These are phyloP conservation scores for Alternaria sp. DNA, from an alignment of 2,329 filamentous ascomycete species.

Conservation along the genomic window DNA sequence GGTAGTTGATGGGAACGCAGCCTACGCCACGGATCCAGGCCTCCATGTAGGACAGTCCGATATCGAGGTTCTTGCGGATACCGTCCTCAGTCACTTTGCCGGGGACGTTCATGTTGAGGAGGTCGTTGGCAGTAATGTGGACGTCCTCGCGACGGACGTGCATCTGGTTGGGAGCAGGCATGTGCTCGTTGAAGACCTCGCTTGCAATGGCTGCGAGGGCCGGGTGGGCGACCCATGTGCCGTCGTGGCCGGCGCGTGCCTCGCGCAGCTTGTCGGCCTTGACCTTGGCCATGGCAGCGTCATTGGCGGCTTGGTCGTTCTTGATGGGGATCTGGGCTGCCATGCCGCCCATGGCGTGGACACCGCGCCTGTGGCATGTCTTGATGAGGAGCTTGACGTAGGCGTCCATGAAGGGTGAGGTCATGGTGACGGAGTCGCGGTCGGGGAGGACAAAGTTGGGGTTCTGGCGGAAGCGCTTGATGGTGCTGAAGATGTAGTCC, in stretches of 20 bases:
- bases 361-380: conserved; percentile 94
- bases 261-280: conserved; percentile 96
- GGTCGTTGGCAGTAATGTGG: conserved; percentile 82
- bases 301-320: conserved; percentile 88
- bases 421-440: conserved; percentile 93
- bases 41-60: conserved; percentile 98
- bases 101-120: conserved; percentile 98
- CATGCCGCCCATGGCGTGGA: conserved; percentile 99
- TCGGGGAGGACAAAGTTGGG: conserved; percentile 92
- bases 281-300: conserved; percentile 91
- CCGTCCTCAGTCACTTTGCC: conserved; percentile 91
- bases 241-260: conserved; percentile 93
- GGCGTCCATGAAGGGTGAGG: conserved; percentile 95
- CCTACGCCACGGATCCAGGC: conserved; percentile 95
- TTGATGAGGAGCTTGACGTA: conserved; percentile 98
- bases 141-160: conserved; percentile 92
- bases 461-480: conserved; percentile 99
- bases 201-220: conserved; percentile 86
- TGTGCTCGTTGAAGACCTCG: conserved; percentile 96
- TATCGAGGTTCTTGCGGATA: conserved; percentile 97
- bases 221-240: conserved; percentile 97
- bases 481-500: conserved; percentile 99
- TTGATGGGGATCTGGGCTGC: conserved; percentile 99
- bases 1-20: conserved; percentile 95
- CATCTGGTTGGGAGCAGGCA: conserved; percentile 98